Evolutionary conservation across 805 yeast genomes (phyloP), one percentile per base, ranked within the genome.

Genomic region (Candida fluviatilis): DNA sequence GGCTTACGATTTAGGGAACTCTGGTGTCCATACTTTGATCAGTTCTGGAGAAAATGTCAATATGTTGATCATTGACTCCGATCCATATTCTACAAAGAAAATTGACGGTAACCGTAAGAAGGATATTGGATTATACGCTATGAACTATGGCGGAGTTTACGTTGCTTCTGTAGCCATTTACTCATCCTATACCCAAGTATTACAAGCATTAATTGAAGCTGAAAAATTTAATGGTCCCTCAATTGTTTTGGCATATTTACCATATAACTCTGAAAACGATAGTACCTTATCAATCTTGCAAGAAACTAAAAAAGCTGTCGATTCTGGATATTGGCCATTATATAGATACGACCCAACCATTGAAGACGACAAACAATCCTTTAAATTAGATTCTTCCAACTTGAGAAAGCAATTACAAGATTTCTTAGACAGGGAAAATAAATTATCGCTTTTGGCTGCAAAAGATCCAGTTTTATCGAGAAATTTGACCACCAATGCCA

Each of bases 121-220:
- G 64, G 96, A 91, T 57, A 80, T 90, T 47, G 98, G 97, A 39
- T 69, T 91, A 33, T 91, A 88, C 58, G 96, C 96, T 33, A 86
- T 91, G 96, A 86, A 87, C 62, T 87, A 82, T 51, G 93, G 95
- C 40, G 76, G 81, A 46, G 82, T 84, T 32, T 91, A 88, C 56
- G 96, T 90, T 50, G 96, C 97, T 5, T 87, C 96, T 14, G 89
- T 89, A 38, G 97, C 97, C 17, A 82, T 90, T 30, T 91, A 91
- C 62, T 77, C 95, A 2, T 88, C 96, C 2, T 91, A 90, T 67
- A 86, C 97, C 4, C 98, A 91, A 65, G 82, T 90, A 4, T 70
- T 91, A 48, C 87, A 91, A 49, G 89, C 97, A 0, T 66, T 91
- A 34, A 70, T 84, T 39, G 98, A 91, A 64, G 97, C 97, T n/a